phyloP scores from a whole-genome alignment of 768 basidiomycete species.

The Rhodotorula babjevae region DNA sequence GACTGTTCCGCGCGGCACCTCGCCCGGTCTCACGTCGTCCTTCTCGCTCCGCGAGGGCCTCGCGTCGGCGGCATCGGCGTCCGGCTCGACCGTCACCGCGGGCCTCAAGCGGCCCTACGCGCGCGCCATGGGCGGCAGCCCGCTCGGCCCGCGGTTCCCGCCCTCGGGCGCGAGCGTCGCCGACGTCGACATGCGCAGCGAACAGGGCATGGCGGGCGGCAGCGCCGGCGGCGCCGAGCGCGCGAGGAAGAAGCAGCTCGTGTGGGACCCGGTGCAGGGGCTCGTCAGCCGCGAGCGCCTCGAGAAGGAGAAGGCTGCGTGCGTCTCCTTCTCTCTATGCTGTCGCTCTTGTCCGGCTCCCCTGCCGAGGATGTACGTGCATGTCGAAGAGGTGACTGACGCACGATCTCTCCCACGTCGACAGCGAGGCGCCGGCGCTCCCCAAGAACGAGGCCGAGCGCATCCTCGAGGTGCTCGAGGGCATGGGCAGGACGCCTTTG shows the following conservation, averaged over 20 bases:
- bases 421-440: conserved; percentile 24
- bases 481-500: conserved; percentile 35
- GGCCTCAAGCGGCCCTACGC: conserved; percentile 5
- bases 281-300: conserved; percentile 33
- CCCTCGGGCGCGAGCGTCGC: background rate
- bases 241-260: conserved; percentile 37
- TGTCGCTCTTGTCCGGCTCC: too few species aligned
- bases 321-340: background rate
- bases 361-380: too few species aligned
- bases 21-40: conserved; percentile 6
- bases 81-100: background rate
- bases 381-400: too few species aligned
- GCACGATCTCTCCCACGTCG: too few species aligned
- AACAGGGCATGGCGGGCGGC: background rate
- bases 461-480: conserved; percentile 39
- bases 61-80: background rate
- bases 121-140: background rate
- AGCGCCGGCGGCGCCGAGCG: conserved; percentile 6
- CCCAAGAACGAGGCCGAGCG: conserved; percentile 40
- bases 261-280: conserved; percentile 35
- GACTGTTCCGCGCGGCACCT: conserved; percentile 20
- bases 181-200: background rate
- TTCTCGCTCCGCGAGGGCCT: conserved; percentile 23
- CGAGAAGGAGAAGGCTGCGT: conserved; percentile 22
- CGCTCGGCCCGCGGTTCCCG: background rate